Percentiles rank a stretch among this genome's conserved stretches.
Conservation (phyloP, 2,329 filamentous ascomycete species). For the Hymenoscyphus fraxineus region DNA sequence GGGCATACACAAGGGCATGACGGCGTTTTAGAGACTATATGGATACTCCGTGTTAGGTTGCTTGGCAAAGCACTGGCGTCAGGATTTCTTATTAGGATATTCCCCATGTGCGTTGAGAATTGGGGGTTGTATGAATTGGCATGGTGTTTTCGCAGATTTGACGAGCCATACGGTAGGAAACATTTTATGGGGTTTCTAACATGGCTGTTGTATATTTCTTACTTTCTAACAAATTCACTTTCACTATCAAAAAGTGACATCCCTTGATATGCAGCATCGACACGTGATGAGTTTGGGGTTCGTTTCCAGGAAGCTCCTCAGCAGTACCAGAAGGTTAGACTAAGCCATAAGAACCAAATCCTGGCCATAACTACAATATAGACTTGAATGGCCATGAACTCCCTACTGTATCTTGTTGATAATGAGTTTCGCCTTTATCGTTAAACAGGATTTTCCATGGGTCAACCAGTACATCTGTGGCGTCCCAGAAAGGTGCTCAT, state of each 20-base stretch:
- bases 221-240: background rate
- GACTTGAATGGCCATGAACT: too few species aligned
- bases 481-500: too few species aligned
- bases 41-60: background rate
- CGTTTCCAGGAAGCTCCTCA: too few species aligned
- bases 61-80: background rate
- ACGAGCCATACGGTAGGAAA: background rate
- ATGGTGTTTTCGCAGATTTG: background rate
- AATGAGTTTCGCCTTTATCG: too few species aligned
- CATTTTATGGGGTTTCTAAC: background rate
- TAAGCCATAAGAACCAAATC: too few species aligned
- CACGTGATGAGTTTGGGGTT: too few species aligned
- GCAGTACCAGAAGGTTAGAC: too few species aligned
- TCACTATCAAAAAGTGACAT: background rate
- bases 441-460: too few species aligned
- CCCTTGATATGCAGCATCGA: too few species aligned
- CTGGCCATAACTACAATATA: too few species aligned
- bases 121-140: background rate
- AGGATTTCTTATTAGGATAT: conserved; percentile 1
- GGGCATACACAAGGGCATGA: background rate
- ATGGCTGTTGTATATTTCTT: background rate
- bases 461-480: too few species aligned
- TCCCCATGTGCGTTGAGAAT: background rate
- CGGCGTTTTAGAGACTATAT: background rate
- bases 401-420: too few species aligned